Evolutionary conservation across 805 yeast species (phyloP), one percentile per base, ranked within the genome.

Genomic region (Zygotorulaspora chibaensis): DNA sequence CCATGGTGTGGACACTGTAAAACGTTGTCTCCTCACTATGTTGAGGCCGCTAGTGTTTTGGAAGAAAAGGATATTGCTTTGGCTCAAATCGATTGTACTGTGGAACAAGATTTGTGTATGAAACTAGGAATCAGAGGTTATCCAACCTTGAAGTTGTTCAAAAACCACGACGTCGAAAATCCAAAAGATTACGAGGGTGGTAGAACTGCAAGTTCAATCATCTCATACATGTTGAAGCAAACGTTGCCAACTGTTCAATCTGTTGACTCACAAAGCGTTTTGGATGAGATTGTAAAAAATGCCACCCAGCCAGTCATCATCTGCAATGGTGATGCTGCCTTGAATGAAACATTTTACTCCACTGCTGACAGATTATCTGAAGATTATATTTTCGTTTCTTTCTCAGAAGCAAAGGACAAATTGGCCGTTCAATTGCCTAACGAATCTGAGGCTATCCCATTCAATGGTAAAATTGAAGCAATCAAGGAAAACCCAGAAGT

Each of bases 1-100:
- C 95, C 97, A 65, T 91, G 98, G 97, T 90, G 97, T 75, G 96
- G 96, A 13, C 93, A 90, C 72, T 90, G 97, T 76, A 88, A 90
- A 74, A 77, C 77, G 40, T 71, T 87, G 54, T 96, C 88, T 10
- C 96, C 96, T 29, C 83, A 87, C 66, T 86, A 76, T 56, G 72
- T 80, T 43, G 67, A 77, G 56, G 96, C 96, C 42, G 96, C 96
- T 39, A 87, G 91, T 41, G 56, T 61, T 15, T 73, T 86, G 62
- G 74, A 73, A 39, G 77, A 73, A 42, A 78, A 84, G 51, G 71
- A 77, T 44, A 82, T 86, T 65, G 78, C 80, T 58, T 72, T 87
- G 60, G 95, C 88, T 38, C 95, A 87, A 72, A 72, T 87, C 54
- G 95, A 87, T 67, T 87, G 96, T 76, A 83, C 89, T 29, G 86